These are phyloP conservation scores for Coemansia sp. DNA, from an alignment of 192 early-diverging fungal species.

Conservation along the genomic window DNA sequence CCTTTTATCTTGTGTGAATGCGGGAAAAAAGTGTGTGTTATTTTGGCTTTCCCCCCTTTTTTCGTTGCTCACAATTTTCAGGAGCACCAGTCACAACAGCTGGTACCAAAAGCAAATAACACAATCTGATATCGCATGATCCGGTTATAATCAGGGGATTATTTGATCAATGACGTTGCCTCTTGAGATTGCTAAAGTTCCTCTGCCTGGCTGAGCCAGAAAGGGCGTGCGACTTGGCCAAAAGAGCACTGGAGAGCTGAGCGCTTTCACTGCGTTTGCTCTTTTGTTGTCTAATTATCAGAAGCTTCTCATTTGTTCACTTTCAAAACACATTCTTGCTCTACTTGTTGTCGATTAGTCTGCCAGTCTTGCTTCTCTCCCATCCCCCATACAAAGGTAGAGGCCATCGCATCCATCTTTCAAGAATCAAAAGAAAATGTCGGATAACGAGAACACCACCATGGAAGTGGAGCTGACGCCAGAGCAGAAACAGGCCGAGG, in stretches of 20 bases:
- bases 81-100: not conserved
- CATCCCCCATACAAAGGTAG: not conserved
- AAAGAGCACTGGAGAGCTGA: too few species aligned
- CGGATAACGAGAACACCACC: conserved; percentile 25
- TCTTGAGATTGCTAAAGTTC: not conserved
- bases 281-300: too few species aligned
- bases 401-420: not conserved
- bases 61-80: not conserved
- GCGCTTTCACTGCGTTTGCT: too few species aligned
- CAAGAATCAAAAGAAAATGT: conserved; percentile 17
- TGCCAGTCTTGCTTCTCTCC: too few species aligned
- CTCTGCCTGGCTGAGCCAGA: too few species aligned
- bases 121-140: conserved; percentile 7
- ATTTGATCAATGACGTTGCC: conserved; percentile 37
- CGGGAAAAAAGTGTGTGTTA: too few species aligned
- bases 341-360: not conserved
- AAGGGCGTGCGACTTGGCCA: too few species aligned
- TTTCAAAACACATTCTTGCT: not conserved
- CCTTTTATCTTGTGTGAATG: too few species aligned
- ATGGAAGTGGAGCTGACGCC: conserved; percentile 49
- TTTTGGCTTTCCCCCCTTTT: not conserved
- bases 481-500: conserved; percentile 49
- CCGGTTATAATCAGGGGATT: conserved; percentile 13
- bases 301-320: not conserved
- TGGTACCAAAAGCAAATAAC: conserved; percentile 15